Percentiles rank a stretch among this genome's conserved stretches.
phyloP scores from a whole-genome alignment of 176 grass and related monocot species.

The Tillandsia fasciculata region DNA sequence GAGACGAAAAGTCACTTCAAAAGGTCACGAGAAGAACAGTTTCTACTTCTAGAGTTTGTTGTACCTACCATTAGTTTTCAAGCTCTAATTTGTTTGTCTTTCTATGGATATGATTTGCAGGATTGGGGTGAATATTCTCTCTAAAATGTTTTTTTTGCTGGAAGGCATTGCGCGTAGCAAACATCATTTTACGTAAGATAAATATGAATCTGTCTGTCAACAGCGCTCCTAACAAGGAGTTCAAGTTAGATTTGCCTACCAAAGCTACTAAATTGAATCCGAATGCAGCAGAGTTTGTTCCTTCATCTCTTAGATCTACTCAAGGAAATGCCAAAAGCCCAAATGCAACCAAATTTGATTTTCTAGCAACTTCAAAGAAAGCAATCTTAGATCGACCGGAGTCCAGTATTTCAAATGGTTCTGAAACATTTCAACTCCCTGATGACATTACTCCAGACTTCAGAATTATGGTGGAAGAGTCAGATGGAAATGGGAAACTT shows the following conservation, averaged over 20 bases:
- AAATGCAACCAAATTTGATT: constrained; percentile 23
- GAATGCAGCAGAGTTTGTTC: constrained; percentile 96
- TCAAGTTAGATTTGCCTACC: constrained; percentile 52
- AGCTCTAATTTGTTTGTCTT: constrained; percentile 20
- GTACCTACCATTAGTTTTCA: background rate
- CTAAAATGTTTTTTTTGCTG: constrained; percentile 19
- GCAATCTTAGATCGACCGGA: constrained; percentile 39
- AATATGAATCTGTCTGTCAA: constrained; percentile 38
- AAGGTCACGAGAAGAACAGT: background rate
- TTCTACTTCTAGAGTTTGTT: background rate
- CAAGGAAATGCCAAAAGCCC: constrained; percentile 41
- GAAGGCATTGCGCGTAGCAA: constrained; percentile 21
- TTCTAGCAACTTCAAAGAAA: constrained; percentile 37
- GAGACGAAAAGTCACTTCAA: no score
- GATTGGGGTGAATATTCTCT: constrained; percentile 25
- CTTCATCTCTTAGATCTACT: constrained; percentile 69
- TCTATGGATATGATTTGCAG: constrained; percentile 26
- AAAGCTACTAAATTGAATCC: constrained; percentile 73
- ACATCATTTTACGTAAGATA: constrained; percentile 7
- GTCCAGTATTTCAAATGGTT: constrained; percentile 39
- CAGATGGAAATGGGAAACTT: constrained; percentile 43
- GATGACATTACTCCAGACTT: constrained; percentile 97
- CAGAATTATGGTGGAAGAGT: constrained; percentile 50
- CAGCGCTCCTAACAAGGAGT: constrained; percentile 28
- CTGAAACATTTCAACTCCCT: constrained; percentile 85